Conservation (phyloP, 2,329 filamentous ascomycete species). For the Calonectria honghensis region DNA sequence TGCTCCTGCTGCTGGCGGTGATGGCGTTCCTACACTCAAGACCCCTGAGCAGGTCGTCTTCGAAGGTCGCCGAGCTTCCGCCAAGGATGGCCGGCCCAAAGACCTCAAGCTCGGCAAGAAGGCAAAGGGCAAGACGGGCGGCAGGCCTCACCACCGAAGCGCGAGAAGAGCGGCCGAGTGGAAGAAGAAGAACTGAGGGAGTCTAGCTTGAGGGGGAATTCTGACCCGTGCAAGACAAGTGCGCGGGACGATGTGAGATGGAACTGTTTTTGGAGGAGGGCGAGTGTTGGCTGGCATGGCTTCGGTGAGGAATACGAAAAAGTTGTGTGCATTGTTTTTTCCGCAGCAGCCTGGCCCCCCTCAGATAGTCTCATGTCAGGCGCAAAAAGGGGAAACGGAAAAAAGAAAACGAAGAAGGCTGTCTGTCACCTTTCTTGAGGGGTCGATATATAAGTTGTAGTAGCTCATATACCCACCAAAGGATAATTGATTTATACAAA, state of each 20-base stretch:
- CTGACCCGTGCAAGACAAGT: background rate
- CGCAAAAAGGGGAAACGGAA: slow-evolving; percentile 4
- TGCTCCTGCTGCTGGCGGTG: slow-evolving; percentile 47
- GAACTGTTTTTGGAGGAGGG: background rate
- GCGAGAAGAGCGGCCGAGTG: slow-evolving; percentile 65
- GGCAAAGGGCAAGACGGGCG: slow-evolving; percentile 64
- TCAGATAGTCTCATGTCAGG: slow-evolving; percentile 29
- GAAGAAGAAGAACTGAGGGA: slow-evolving; percentile 63
- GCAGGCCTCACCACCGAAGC: slow-evolving; percentile 62
- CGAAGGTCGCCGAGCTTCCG: slow-evolving; percentile 84
- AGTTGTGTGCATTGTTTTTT: slow-evolving; percentile 33
- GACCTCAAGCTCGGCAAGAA: slow-evolving; percentile 77
- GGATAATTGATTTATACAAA: slow-evolving; percentile 21
- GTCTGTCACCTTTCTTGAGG: background rate
- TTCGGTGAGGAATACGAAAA: slow-evolving; percentile 25
- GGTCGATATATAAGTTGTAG: slow-evolving; percentile 26
- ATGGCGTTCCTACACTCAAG: slow-evolving; percentile 61
- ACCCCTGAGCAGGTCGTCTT: slow-evolving; percentile 85
- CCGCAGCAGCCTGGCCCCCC: slow-evolving; percentile 6
- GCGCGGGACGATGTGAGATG: slow-evolving; percentile 8
- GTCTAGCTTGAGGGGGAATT: background rate
- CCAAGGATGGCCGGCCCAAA: slow-evolving; percentile 78
- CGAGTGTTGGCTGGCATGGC: slow-evolving; percentile 1
- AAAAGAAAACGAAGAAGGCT: background rate
- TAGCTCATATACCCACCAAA: slow-evolving; percentile 30